Conservation (phyloP, 2,329 filamentous ascomycete species). For the Sclerotinia trifoliorum region DNA sequence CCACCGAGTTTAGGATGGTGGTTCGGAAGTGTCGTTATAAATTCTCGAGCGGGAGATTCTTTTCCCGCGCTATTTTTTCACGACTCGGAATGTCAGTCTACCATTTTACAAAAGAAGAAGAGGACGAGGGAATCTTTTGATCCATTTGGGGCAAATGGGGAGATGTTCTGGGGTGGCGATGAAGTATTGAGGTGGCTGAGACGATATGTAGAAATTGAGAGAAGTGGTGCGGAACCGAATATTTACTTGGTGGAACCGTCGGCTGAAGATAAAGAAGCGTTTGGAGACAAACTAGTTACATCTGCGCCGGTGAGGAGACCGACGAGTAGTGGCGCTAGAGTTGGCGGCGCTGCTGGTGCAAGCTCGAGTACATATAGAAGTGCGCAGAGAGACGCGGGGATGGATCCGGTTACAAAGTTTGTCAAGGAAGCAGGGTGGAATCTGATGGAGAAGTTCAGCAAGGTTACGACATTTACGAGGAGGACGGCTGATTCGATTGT, state of each 20-base stretch:
- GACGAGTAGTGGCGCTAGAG: slow-evolving; percentile 36
- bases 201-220: slow-evolving; percentile 77
- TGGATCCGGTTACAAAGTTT: slow-evolving; percentile 92
- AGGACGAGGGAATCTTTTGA: slow-evolving; percentile 82
- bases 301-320: slow-evolving; percentile 45
- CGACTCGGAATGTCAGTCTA: slow-evolving; percentile 93
- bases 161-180: slow-evolving; percentile 97
- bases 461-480: slow-evolving; percentile 93
- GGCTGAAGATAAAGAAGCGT: slow-evolving; percentile 78
- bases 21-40: slow-evolving; percentile 95
- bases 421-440: slow-evolving; percentile 96
- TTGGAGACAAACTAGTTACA: slow-evolving; percentile 51
- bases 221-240: slow-evolving; percentile 81
- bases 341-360: slow-evolving; percentile 42
- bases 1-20: slow-evolving; percentile 97
- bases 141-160: slow-evolving; percentile 79
- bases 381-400: slow-evolving; percentile 60
- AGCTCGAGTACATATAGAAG: slow-evolving; percentile 35
- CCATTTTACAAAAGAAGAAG: slow-evolving; percentile 89
- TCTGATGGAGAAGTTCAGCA: slow-evolving; percentile 92
- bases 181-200: slow-evolving; percentile 90
- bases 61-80: slow-evolving; percentile 98
- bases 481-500: slow-evolving; percentile 88
- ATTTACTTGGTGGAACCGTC: slow-evolving; percentile 88
- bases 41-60: slow-evolving; percentile 83